These are phyloP conservation scores for Erodium maritimum DNA, from an alignment of 345 rosid genomes.

Conservation along the genomic window DNA sequence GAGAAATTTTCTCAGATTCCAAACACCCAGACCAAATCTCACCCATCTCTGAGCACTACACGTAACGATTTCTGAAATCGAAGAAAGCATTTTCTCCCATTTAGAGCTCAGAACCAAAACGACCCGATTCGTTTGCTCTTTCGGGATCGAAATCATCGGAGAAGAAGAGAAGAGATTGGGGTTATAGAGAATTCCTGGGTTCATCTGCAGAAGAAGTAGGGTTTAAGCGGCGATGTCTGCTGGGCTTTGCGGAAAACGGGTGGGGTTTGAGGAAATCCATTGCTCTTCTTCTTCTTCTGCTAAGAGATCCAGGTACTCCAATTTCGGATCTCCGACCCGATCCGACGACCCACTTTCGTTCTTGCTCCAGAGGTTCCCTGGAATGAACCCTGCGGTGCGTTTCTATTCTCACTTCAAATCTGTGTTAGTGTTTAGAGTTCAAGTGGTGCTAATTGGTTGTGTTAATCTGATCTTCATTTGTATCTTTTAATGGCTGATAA, in stretches of 20 bases:
- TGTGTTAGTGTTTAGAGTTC: too few species aligned
- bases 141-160: neutral
- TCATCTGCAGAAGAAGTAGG: constrained; percentile 1
- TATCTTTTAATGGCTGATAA: too few species aligned
- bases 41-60: too few species aligned
- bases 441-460: too few species aligned
- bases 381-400: constrained; percentile 46
- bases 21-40: neutral
- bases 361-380: constrained; percentile 34
- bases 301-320: constrained; percentile 38
- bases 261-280: constrained; percentile 30
- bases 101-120: too few species aligned
- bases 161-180: neutral
- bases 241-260: constrained; percentile 45
- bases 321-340: constrained; percentile 28
- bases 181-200: constrained; percentile 11
- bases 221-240: constrained; percentile 29
- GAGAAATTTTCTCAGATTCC: constrained; percentile 9
- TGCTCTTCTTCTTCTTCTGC: constrained; percentile 25
- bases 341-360: constrained; percentile 26
- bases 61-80: too few species aligned
- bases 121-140: constrained; percentile 1
- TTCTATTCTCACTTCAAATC: neutral
- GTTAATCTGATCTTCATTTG: too few species aligned
- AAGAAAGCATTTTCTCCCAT: too few species aligned